phyloP scores from a whole-genome alignment of 345 rosid species.

The Rhodamnia argentea region DNA sequence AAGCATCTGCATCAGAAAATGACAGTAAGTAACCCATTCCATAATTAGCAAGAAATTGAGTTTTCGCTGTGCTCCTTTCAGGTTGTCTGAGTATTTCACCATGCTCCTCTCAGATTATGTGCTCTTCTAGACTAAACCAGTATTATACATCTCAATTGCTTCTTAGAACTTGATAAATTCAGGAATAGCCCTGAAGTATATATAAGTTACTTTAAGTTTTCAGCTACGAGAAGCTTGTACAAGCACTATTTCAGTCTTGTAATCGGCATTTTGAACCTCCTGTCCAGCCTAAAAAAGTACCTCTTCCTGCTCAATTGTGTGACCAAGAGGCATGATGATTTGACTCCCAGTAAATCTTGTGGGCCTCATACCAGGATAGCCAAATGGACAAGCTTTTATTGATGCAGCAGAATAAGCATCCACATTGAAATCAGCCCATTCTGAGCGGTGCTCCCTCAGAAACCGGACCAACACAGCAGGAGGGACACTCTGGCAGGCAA shows the following conservation, averaged over 20 bases:
- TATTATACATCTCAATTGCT: not conserved
- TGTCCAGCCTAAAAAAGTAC: conserved; percentile 16
- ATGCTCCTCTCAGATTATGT: not conserved
- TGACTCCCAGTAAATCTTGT: conserved; percentile 95
- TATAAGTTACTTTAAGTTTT: not conserved
- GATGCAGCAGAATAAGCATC: conserved; percentile 95
- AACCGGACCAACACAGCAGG: conserved; percentile 94
- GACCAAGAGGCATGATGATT: conserved; percentile 93
- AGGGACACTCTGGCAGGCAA: conserved; percentile 61
- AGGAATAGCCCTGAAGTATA: not conserved
- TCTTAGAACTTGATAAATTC: not conserved
- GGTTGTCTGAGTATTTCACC: not conserved
- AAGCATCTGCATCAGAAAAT: conserved; percentile 42
- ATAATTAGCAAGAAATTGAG: not conserved
- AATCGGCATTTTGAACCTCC: not conserved
- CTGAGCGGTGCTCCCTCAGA: conserved; percentile 93
- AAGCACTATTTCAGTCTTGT: not conserved
- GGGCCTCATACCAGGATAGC: conserved; percentile 90
- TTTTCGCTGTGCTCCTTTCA: not conserved
- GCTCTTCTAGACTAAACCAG: not conserved
- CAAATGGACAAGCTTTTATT: conserved; percentile 66
- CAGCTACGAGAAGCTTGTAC: not conserved
- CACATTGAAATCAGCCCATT: conserved; percentile 98
- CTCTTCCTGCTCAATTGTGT: conserved; percentile 97
- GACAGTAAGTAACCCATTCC: not conserved